A percentile compares a stretch with the other conserved stretches of the same genome.
Conservation (phyloP, 129 eudicot species). For the sunflower (Helianthus annuus) region DNA sequence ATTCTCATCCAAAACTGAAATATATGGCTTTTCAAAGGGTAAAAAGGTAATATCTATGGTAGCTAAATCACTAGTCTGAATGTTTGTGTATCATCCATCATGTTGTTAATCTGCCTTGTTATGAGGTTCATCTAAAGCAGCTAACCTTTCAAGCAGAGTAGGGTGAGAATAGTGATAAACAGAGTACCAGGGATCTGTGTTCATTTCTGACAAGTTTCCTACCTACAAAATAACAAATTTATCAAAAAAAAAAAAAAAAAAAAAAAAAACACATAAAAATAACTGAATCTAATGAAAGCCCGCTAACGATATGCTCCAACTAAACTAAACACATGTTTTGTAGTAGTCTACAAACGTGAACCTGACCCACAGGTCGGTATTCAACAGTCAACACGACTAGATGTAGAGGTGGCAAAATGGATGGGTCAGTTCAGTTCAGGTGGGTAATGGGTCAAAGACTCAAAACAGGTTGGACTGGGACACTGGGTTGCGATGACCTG, state of each 20-base stretch:
- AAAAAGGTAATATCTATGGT: background rate
- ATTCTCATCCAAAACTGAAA: background rate
- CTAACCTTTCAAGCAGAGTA: constrained; percentile 86
- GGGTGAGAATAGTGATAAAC: constrained; percentile 95
- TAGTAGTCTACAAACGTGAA: background rate
- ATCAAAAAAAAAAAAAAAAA: background rate
- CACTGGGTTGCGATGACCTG: background rate
- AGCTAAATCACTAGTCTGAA: background rate
- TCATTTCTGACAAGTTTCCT: constrained; percentile 83
- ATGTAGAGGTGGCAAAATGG: too few relatives aligned
- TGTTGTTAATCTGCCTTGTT: constrained; percentile 64
- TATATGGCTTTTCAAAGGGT: background rate
- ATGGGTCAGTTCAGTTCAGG: background rate
- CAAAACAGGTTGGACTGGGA: background rate
- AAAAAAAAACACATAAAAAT: background rate
- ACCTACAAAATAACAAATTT: constrained; percentile 49
- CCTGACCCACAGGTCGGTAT: background rate
- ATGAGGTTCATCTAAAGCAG: constrained; percentile 70
- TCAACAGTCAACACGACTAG: too few relatives aligned
- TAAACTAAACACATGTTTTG: background rate
- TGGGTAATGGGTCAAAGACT: too few relatives aligned
- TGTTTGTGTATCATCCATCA: background rate
- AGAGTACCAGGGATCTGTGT: constrained; percentile 95
- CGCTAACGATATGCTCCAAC: background rate
- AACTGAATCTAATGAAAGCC: background rate